These are phyloP conservation scores for Mortierella sp. DNA, from an alignment of 371 early-diverging fungal genomes.

Conservation along the genomic window DNA sequence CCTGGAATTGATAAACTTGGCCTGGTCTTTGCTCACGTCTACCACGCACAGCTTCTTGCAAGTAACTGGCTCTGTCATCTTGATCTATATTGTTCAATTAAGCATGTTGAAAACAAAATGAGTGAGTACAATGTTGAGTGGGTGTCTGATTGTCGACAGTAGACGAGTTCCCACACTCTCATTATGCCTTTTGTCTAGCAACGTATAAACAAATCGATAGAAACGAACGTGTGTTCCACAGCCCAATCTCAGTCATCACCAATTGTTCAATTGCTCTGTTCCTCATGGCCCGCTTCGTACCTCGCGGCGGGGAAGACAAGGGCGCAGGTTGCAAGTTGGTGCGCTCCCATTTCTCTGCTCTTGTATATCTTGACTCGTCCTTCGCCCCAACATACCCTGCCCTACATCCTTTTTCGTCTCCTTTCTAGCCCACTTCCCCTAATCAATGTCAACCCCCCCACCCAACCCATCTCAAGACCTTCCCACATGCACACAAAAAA, in stretches of 20 bases:
- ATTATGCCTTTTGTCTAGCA: not conserved
- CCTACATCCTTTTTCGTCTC: not conserved
- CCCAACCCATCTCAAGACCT: not conserved
- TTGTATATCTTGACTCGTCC: not conserved
- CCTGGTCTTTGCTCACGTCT: conserved; percentile 79
- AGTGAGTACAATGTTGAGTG: not conserved
- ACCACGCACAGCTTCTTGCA: conserved; percentile 79
- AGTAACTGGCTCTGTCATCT: conserved; percentile 66
- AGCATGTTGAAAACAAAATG: not conserved
- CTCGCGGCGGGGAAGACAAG: not conserved
- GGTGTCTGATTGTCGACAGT: not conserved
- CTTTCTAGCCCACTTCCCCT: not conserved
- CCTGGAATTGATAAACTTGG: conserved; percentile 86
- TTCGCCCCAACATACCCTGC: no score
- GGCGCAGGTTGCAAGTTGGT: not conserved
- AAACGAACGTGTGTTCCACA: not conserved
- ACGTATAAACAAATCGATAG: not conserved
- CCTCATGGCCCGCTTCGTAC: not conserved
- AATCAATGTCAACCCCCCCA: not conserved
- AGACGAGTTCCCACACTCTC: not conserved
- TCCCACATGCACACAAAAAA: no score
- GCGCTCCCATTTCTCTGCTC: not conserved
- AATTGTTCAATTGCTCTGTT: not conserved
- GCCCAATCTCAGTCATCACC: not conserved
- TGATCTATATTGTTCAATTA: conserved; percentile 60